Evolutionary conservation across 345 rosid genomes (phyloP), one percentile per base, ranked within the genome.

Genomic region (Eucalyptus microcorys): DNA sequence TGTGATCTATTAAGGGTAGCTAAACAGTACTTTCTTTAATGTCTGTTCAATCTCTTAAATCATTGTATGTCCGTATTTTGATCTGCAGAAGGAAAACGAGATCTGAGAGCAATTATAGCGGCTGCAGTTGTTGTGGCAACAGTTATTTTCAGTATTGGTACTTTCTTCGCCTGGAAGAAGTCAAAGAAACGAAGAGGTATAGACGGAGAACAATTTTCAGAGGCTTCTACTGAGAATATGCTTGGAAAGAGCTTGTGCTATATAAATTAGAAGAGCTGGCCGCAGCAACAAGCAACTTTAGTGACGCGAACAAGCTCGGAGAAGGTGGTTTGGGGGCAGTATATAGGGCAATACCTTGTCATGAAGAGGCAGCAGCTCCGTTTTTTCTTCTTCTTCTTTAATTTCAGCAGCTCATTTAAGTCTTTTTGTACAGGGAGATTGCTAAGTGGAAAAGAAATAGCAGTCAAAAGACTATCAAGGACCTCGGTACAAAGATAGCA

Each of bases 181-280:
- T 14, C 32, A 40, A 87, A 85, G 40, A 6, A 43, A 30, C 47
- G 2, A 81, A 40, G 64, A 43, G 40, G 80, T 40, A 87, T 53
- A 30, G 45, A 71, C 57, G 42, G 11, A n/a, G 89, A 71, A 37
- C 83, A 61, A 26, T 30, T n/a, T 34, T 15, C 59, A 47, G 45
- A 80, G 22, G 45, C 88, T 40, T 27, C 68, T 1, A 14, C 42
- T 30, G 80, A 42, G 30, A 26, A 86, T 53, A 45, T 32, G 32
- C 49, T 27, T 17, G 80, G 49, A 10, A 52, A 87, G 50, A 49
- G 57, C 34, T 90, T 7, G 89, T 85, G 42, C 86, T 93, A 16
- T 86, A 93, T 87, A 91, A 89, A 85, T 93, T 94, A 87, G 93
- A 91, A 64, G 91, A 89, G 80, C 91, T 93, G 61, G 89, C 91